Evolutionary conservation across 2,329 filamentous ascomycete species (phyloP).

Genomic region (Bipolaris victoriae): DNA sequence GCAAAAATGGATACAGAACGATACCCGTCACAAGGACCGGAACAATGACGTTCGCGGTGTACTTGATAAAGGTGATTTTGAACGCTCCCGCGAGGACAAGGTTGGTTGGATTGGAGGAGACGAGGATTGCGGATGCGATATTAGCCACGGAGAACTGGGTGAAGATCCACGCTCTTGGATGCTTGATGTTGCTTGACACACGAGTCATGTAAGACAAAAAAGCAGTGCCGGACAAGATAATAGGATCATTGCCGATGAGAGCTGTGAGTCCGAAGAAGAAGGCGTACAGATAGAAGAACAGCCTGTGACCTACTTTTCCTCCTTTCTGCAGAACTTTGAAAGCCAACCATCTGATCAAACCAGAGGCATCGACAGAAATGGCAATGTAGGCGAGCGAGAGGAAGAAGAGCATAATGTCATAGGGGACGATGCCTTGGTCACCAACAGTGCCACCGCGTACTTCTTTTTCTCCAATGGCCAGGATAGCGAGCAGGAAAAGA

Average conservation of each 20-base stretch:
- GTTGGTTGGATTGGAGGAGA: constrained; percentile 80
- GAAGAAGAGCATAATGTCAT: constrained; percentile 79
- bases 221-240: constrained; percentile 75
- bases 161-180: constrained; percentile 75
- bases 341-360: constrained; percentile 71
- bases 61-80: constrained; percentile 72
- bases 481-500: constrained; percentile 72
- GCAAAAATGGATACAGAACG: constrained; percentile 70
- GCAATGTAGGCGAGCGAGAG: constrained; percentile 76
- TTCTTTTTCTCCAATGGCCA: constrained; percentile 70
- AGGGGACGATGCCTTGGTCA: constrained; percentile 68
- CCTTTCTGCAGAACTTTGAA: constrained; percentile 73
- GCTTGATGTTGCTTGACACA: constrained; percentile 73
- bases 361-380: constrained; percentile 77
- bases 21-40: constrained; percentile 72
- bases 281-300: constrained; percentile 75
- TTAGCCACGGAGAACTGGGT: constrained; percentile 75
- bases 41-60: constrained; percentile 79
- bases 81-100: constrained; percentile 76
- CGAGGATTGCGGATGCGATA: constrained; percentile 75
- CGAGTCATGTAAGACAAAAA: constrained; percentile 80
- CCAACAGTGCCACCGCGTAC: constrained; percentile 73
- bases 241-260: constrained; percentile 77
- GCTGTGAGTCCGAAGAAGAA: constrained; percentile 73
- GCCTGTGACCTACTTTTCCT: constrained; percentile 68